Percentiles rank a stretch among this genome's conserved stretches.
These are phyloP conservation scores for Petunia hybrid DNA, from an alignment of 305 asterid genomes.

Conservation along the genomic window DNA sequence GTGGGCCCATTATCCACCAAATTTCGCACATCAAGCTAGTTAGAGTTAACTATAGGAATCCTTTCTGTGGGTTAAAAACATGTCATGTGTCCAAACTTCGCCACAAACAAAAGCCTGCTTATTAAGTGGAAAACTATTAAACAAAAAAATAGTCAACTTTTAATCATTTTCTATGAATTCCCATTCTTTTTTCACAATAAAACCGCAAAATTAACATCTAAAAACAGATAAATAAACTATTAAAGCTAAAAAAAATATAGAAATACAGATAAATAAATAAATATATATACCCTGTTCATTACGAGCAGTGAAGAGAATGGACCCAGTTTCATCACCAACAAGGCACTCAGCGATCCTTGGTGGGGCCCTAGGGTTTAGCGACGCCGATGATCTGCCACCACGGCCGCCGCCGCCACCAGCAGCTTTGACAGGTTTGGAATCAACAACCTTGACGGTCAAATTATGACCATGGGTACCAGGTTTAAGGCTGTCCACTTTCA, in stretches of 20 bases:
- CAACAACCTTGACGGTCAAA: conserved; percentile 49
- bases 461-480: conserved; percentile 58
- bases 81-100: too few relatives aligned
- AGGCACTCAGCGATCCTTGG: conserved; percentile 50
- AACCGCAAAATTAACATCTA: background rate
- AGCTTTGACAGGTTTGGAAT: conserved; percentile 41
- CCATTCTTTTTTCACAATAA: background rate
- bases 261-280: background rate
- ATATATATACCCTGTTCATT: conserved; percentile 44
- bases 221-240: background rate
- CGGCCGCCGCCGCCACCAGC: conserved; percentile 34
- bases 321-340: conserved; percentile 50
- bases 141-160: background rate
- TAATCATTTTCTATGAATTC: background rate
- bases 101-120: too few relatives aligned
- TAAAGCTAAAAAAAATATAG: conserved; percentile 11
- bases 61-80: background rate
- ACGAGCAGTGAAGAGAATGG: conserved; percentile 52
- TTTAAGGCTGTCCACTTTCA: conserved; percentile 48
- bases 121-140: background rate
- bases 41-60: background rate
- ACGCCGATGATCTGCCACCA: conserved; percentile 29
- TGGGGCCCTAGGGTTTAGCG: conserved; percentile 42
- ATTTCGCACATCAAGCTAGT: background rate
- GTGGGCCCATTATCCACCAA: too few relatives aligned